Percentiles rank a stretch among this genome's conserved stretches.
These are phyloP conservation scores for Tanacetum coccineum DNA, from an alignment of 129 eudicot genomes.

Conservation along the genomic window DNA sequence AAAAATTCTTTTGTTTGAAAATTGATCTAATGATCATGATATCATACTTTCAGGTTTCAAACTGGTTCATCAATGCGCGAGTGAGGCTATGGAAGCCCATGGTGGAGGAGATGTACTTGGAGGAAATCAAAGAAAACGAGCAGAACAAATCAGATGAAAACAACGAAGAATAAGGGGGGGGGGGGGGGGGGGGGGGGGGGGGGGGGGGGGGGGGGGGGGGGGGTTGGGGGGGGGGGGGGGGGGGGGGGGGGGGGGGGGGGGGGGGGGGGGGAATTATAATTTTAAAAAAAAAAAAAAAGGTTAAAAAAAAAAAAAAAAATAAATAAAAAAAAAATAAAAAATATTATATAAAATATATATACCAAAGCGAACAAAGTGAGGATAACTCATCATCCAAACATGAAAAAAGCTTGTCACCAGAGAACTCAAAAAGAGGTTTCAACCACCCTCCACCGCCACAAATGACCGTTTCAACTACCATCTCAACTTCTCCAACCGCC, in stretches of 20 bases:
- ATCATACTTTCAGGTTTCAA: constrained; percentile 51
- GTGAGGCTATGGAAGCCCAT: constrained; percentile 97
- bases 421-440: constrained; percentile 33
- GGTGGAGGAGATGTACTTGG: constrained; percentile 93
- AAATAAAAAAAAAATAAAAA: too few relatives aligned
- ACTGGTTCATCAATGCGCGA: constrained; percentile 94
- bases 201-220: too few relatives aligned
- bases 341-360: too few relatives aligned
- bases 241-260: too few relatives aligned
- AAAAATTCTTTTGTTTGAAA: neutral
- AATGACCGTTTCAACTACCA: constrained; percentile 31
- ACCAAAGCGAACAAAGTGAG: constrained; percentile 52
- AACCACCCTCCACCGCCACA: constrained; percentile 23
- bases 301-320: too few relatives aligned
- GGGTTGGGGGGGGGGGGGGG: too few relatives aligned
- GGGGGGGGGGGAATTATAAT: too few relatives aligned
- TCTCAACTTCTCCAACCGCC: constrained; percentile 34
- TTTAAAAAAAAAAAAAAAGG: too few relatives aligned
- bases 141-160: constrained; percentile 50
- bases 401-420: constrained; percentile 31
- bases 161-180: too few relatives aligned
- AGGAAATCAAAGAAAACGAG: constrained; percentile 72
- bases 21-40: neutral
- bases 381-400: constrained; percentile 39
- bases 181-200: too few relatives aligned